phyloP scores from a whole-genome alignment of 176 grass and related monocot genomes.

The Pontederia crassipes region DNA sequence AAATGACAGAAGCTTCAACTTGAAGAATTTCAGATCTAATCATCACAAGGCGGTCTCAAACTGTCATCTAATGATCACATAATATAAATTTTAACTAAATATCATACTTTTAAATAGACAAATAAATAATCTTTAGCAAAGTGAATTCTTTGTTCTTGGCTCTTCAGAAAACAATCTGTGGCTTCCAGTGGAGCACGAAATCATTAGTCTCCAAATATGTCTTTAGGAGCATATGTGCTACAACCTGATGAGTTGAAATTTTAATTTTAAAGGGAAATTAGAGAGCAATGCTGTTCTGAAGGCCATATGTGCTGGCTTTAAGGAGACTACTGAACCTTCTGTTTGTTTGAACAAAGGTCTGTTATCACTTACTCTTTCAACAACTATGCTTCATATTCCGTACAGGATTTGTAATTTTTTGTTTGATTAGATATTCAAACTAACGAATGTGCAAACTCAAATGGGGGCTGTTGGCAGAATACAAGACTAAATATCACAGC shows the following conservation, averaged over 20 bases:
- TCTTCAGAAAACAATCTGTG: too few species aligned
- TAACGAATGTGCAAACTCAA: constrained; percentile 51
- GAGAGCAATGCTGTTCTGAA: constrained; percentile 62
- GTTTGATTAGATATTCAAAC: constrained; percentile 50
- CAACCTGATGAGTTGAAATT: not conserved
- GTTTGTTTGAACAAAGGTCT: constrained; percentile 76
- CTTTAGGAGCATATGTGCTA: too few species aligned
- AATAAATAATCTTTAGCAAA: too few species aligned
- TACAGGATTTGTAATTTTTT: not conserved
- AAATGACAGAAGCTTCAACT: not conserved
- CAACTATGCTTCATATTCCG: not conserved
- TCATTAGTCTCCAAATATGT: too few species aligned
- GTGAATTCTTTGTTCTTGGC: too few species aligned
- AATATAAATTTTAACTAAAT: too few species aligned
- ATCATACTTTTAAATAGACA: too few species aligned
- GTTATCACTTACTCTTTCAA: not conserved
- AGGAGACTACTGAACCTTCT: constrained; percentile 64
- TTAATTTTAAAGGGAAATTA: constrained; percentile 37
- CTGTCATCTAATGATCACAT: too few species aligned
- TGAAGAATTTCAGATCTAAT: not conserved
- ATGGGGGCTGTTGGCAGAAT: constrained; percentile 75
- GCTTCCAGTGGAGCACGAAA: too few species aligned
- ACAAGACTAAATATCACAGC: constrained; percentile 49
- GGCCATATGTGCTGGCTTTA: constrained; percentile 82
- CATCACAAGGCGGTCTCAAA: too few species aligned